Base-by-base conservation (phyloP, 2,329 filamentous ascomycete species). In the Arthrobotrys entomopaga region DNA sequence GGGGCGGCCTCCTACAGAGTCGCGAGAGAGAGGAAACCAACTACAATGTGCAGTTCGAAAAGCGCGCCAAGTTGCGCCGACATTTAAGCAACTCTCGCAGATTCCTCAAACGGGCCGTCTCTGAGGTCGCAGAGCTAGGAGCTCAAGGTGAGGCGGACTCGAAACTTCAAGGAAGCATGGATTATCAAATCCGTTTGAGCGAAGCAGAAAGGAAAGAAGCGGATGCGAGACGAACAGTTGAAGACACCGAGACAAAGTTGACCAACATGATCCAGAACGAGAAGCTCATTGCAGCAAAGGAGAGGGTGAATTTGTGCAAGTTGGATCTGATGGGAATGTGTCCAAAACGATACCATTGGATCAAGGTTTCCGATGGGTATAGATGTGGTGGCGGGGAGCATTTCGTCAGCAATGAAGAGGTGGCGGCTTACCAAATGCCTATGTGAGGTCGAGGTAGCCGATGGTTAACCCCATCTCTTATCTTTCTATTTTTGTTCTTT, bases 311-410 rank as follows among this genome's bases (percentile, higher is more conserved):
- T 38, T 40, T 82, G 43, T 83, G 84, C 79, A 82, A 76, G 76
- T 81, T 61, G 81, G 84, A 72, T 82, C 82, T 66, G 79, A 82
- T 87, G 82, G 89, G 89, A 0, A 57, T 80, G 0, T 93, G 90
- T 79, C 82, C 83, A 0, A 42, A 64, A 16, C 90, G 89, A 0
- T 92, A 54, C 78, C 63, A 67, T 0, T 92, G 90, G 90, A 87
- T 90, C 24, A 87, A 86, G 77, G 84, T 89, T 77, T 46, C 1
- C 0, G 78, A 77, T 0, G 89, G 89, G 0, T 92, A 87, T 80
- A 80, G 88, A 3, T 91, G 90, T 81, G 84, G 84, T 0, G 89
- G 85, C 0, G 89, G 89, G 0, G 78, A 78, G 1, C 89, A 91
- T 81, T 90, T 78, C 67, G 80, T 88, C 16, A 78, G 29, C 50